A percentile compares a stretch with the other conserved stretches of the same genome.
Evolutionary conservation across 371 early-diverging fungal genomes (phyloP).

Genomic region (Coemansia sp.): DNA sequence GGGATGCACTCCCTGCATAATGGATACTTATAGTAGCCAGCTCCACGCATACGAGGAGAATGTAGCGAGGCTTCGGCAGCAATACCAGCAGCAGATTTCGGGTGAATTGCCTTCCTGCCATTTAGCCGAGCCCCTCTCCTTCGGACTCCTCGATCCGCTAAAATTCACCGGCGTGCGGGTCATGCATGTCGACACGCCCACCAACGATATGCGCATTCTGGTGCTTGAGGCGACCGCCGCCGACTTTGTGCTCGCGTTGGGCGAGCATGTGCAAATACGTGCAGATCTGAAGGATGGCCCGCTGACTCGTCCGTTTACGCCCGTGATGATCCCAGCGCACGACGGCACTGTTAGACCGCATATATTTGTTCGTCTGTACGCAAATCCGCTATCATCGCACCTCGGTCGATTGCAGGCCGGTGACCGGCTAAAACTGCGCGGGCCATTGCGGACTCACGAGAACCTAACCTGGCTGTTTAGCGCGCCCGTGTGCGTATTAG

Average conservation of each 20-base stretch:
- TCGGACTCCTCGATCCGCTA: constrained; percentile 26
- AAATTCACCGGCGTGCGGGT: constrained; percentile 14
- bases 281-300: background rate
- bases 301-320: constrained; percentile 34
- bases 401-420: constrained; percentile 1
- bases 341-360: constrained; percentile 35
- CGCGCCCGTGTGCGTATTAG: constrained; percentile 10
- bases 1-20: constrained; percentile 46
- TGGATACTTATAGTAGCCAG: constrained; percentile 32
- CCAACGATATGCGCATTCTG: constrained; percentile 7
- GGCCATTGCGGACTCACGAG: constrained; percentile 23
- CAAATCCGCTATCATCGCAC: constrained; percentile 6
- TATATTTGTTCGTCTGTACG: constrained; percentile 33
- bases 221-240: constrained; percentile 33
- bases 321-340: constrained; percentile 30
- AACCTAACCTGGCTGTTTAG: constrained; percentile 16
- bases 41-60: constrained; percentile 1
- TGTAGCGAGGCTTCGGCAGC: constrained; percentile 1
- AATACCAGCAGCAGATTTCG: constrained; percentile 8
- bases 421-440: constrained; percentile 10
- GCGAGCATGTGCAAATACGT: constrained; percentile 37
- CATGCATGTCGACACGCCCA: constrained; percentile 4
- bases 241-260: constrained; percentile 21
- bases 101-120: constrained; percentile 4
- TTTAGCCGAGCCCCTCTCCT: background rate